These are phyloP conservation scores for Candida loeiensis DNA, from an alignment of 805 yeast species.

Conservation along the genomic window DNA sequence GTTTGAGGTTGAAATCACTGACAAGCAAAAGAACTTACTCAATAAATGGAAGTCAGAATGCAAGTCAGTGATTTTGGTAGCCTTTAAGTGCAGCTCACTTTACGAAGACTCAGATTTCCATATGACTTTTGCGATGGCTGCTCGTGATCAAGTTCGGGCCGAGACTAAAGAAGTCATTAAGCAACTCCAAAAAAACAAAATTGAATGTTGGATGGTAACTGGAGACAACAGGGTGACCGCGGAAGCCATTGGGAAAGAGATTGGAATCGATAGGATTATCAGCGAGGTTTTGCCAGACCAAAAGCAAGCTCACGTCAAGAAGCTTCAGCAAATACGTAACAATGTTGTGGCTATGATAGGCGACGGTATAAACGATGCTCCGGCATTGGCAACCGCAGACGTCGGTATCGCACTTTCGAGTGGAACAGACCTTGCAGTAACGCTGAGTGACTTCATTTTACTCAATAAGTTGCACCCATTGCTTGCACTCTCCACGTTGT, in stretches of 20 bases:
- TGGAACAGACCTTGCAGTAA: conserved; percentile 73
- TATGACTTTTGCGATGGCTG: conserved; percentile 49
- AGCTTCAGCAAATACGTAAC: conserved; percentile 43
- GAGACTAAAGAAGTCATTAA: conserved; percentile 54
- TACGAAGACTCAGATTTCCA: conserved; percentile 30
- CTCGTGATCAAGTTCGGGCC: conserved; percentile 56
- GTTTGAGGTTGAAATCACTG: conserved; percentile 36
- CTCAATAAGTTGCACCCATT: conserved; percentile 52
- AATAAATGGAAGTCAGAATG: conserved; percentile 58
- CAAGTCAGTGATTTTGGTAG: conserved; percentile 60
- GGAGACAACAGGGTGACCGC: conserved; percentile 74
- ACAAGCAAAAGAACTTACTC: conserved; percentile 33
- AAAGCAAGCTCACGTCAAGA: conserved; percentile 57
- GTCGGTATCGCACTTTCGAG: conserved; percentile 75
- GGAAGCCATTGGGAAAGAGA: conserved; percentile 56
- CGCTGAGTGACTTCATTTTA: conserved; percentile 70
- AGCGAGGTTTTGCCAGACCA: conserved; percentile 74
- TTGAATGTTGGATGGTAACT: conserved; percentile 71
- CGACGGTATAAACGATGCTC: conserved; percentile 82
- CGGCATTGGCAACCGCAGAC: conserved; percentile 71
- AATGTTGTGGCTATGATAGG: conserved; percentile 66
- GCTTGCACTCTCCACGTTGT: conserved; percentile 49
- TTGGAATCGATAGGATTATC: conserved; percentile 59
- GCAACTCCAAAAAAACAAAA: conserved; percentile 33
- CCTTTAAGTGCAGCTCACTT: conserved; percentile 29